Percentiles rank a stretch among this genome's conserved stretches.
phyloP scores from a whole-genome alignment of 139 green algal species.

The Trebouxia sp. region DNA sequence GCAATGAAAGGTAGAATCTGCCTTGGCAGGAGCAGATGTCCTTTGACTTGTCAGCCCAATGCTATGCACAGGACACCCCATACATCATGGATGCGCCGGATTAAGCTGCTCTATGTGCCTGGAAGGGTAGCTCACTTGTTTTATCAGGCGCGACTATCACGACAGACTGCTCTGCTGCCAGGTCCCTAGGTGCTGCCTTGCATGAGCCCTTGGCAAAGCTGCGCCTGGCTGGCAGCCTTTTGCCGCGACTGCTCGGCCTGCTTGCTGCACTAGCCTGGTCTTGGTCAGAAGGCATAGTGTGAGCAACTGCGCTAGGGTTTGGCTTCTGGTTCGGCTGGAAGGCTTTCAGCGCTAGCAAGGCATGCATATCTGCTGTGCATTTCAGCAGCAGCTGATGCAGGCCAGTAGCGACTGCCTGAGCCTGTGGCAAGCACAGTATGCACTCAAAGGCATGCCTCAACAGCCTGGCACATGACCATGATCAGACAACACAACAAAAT shows the following conservation, averaged over 20 bases:
- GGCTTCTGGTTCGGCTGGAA: not conserved
- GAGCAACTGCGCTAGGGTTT: not conserved
- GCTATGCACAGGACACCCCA: too few relatives aligned
- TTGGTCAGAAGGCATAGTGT: not conserved
- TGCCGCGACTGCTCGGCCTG: not conserved
- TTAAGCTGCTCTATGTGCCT: too few relatives aligned
- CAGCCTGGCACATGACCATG: too few relatives aligned
- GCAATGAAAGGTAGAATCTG: too few relatives aligned
- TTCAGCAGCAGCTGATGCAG: conserved; percentile 47
- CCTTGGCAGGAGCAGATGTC: too few relatives aligned
- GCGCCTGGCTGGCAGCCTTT: too few relatives aligned
- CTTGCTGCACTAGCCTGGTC: not conserved
- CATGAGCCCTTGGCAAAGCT: not conserved
- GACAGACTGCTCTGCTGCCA: too few relatives aligned
- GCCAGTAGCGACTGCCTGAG: conserved; percentile 32
- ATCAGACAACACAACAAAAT: too few relatives aligned
- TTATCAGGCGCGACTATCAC: too few relatives aligned
- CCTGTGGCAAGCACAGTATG: not conserved
- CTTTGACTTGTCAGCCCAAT: too few relatives aligned
- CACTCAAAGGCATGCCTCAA: not conserved
- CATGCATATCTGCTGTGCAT: conserved; percentile 23
- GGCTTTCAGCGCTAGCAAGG: conserved; percentile 2
- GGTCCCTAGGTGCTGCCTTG: not conserved
- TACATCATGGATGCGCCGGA: too few relatives aligned
- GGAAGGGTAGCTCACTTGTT: too few relatives aligned